A percentile compares a stretch with the other conserved stretches of the same genome.
These are phyloP conservation scores for Phoenix dactylifera DNA, from an alignment of 176 grass and related monocot species.

Conservation along the genomic window DNA sequence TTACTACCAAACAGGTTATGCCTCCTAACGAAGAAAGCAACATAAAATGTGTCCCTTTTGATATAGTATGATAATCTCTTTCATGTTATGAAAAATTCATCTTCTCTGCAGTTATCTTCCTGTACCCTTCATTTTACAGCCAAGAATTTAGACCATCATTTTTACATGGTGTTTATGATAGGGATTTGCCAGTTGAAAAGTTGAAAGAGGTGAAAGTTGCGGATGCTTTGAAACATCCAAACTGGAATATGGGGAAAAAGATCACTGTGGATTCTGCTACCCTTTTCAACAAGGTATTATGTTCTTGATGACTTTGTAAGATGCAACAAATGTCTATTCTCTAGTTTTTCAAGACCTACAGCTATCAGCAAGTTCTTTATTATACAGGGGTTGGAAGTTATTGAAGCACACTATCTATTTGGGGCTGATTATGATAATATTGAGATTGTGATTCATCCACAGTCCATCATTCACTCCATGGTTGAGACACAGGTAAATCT, in stretches of 20 bases:
- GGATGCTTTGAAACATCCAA: slow-evolving; percentile 94
- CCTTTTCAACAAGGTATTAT: slow-evolving; percentile 85
- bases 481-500: slow-evolving; percentile 80
- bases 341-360: background rate
- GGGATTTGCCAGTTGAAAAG: slow-evolving; percentile 84
- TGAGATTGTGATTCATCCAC: slow-evolving; percentile 96
- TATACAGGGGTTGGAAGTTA: slow-evolving; percentile 88
- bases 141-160: background rate
- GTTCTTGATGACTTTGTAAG: no score
- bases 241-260: slow-evolving; percentile 99
- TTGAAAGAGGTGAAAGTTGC: slow-evolving; percentile 93
- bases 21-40: no score
- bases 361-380: background rate
- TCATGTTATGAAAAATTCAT: no score
- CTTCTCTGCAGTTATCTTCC: no score
- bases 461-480: slow-evolving; percentile 99
- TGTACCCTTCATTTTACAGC: no score
- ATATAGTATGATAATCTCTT: no score
- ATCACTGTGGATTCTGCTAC: slow-evolving; percentile 99
- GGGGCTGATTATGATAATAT: slow-evolving; percentile 89
- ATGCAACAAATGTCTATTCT: slow-evolving; percentile 4
- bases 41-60: no score
- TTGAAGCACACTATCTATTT: slow-evolving; percentile 97
- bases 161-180: slow-evolving; percentile 21
- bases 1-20: no score